Evolutionary conservation across 306 rosid species (phyloP).

Genomic region (Luffa acutangula): DNA sequence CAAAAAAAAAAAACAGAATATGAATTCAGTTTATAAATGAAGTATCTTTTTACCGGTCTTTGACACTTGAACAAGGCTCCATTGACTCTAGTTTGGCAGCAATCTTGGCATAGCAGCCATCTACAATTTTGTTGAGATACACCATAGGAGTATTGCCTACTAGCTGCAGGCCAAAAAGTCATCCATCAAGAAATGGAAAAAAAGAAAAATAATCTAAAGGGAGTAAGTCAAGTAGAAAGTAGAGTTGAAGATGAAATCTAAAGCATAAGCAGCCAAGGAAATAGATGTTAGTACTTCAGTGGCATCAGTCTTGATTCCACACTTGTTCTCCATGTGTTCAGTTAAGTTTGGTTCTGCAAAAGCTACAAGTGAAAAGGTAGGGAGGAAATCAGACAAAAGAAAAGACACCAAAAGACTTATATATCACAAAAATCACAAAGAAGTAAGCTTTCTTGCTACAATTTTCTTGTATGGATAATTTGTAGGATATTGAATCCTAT

Average conservation of each 20-base stretch:
- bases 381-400: neutral
- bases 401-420: neutral
- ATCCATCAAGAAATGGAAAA: neutral
- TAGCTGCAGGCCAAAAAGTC: constrained; percentile 26
- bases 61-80: constrained; percentile 69
- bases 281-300: constrained; percentile 40
- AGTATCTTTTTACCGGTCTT: constrained; percentile 37
- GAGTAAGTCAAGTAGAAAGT: neutral
- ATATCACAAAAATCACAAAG: neutral
- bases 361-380: neutral
- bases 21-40: neutral
- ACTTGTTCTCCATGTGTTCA: constrained; percentile 37
- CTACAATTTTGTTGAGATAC: too few species aligned
- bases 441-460: too few species aligned
- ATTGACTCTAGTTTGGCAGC: constrained; percentile 70
- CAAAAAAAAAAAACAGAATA: neutral
- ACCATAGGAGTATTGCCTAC: neutral
- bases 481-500: too few species aligned
- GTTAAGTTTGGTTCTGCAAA: constrained; percentile 2
- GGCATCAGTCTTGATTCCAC: constrained; percentile 57
- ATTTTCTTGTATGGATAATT: neutral
- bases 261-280: neutral
- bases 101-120: constrained; percentile 28
- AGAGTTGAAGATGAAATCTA: neutral
- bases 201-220: neutral